These are phyloP conservation scores for Alternaria brassicae DNA, from an alignment of 2,329 filamentous ascomycete genomes.

Conservation along the genomic window DNA sequence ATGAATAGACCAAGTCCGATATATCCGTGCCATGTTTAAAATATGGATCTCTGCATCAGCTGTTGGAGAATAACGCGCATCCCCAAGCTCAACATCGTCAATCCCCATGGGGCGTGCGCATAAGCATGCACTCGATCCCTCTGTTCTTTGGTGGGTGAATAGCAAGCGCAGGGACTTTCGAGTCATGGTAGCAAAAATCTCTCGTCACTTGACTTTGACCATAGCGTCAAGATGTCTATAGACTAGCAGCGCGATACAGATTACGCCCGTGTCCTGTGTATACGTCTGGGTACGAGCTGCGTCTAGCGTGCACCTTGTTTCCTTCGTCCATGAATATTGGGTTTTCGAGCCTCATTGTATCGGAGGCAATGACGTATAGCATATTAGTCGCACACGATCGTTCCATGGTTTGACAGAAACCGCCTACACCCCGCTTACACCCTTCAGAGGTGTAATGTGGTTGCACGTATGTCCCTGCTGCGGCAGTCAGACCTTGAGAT, in stretches of 20 bases:
- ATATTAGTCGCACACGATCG: neutral
- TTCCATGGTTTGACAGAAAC: neutral
- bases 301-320: neutral
- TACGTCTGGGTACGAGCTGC: neutral
- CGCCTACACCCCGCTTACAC: neutral
- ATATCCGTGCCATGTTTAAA: constrained; percentile 1
- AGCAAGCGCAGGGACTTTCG: neutral
- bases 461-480: too few relatives aligned
- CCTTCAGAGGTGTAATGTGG: neutral
- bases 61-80: neutral
- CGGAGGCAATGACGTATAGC: neutral
- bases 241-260: neutral
- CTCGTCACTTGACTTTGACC: neutral
- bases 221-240: neutral
- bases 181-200: neutral
- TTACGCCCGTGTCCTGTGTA: too few relatives aligned
- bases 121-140: neutral
- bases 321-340: neutral
- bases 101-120: constrained; percentile 15
- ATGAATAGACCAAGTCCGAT: constrained; percentile 6
- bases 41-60: constrained; percentile 8
- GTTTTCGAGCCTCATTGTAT: neutral
- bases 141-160: neutral
- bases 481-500: too few relatives aligned
- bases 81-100: constrained; percentile 12